Base-by-base conservation (phyloP, 345 rosid species). In the Carallia brachiata region DNA sequence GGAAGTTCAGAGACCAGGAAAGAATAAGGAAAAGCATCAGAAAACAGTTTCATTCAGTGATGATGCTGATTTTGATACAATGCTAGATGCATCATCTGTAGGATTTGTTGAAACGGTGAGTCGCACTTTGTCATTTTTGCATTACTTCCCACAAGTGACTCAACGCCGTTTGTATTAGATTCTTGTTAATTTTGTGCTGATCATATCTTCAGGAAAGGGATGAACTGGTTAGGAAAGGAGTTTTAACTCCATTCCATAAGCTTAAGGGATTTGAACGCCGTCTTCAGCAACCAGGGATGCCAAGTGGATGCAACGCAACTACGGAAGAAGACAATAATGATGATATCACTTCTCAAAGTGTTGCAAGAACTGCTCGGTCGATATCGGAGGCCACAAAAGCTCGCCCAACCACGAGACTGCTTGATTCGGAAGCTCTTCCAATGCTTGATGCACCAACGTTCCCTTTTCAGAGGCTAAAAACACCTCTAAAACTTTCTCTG, bases 21-120 rank as follows among this genome's bases (percentile, higher is more conserved):
- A 74, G 75, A 82, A 77, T 65, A 61, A 69, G 65, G 82, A 73
- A 54, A 90, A 90, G 79, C 77, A 77, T 60, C 82, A 78, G 68
- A 92, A 84, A 85, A 68, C 59, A 47, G 93, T 86, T 67, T 85
- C 92, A 10, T 81, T 86, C 70, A 76, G 76, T 70, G 97, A 92
- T 73, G 97, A 95, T 72, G 65, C 66, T 65, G 96, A 92, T 81
- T 95, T 92, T 81, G 99, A 95, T 85, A 78, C 89, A n/a, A 80
- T 84, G 18, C 70, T 95, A 69, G 97, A 95, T 71, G 90, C 91
- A 23, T 91, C 97, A 65, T 89, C 97, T 66, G 79, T 85, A 27
- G 96, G 97, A 78, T 88, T 95, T 80, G 82, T 92, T 67, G 97
- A 95, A 87, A 92, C 98, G 32, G 99, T 95, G 74, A 68, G 96